A percentile compares a stretch with the other conserved stretches of the same genome.
Conservation (phyloP, 2,329 filamentous ascomycete genomes). For the Metarhizium guizhouense region DNA sequence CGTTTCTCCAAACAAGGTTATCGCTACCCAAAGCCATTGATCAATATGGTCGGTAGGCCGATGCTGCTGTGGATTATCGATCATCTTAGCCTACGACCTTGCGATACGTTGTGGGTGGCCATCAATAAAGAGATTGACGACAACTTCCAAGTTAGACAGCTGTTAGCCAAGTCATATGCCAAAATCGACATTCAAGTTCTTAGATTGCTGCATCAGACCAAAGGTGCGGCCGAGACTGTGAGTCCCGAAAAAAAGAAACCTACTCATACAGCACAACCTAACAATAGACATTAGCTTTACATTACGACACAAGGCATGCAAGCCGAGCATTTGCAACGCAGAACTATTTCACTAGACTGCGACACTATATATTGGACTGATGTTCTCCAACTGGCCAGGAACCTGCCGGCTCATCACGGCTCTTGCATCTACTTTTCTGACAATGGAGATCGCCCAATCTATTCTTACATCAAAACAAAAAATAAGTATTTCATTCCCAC, state of each 20-base stretch:
- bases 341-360: conserved; percentile 21
- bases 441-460: conserved; percentile 19
- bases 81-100: too few relatives aligned
- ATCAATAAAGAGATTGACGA: too few relatives aligned
- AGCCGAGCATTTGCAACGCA: conserved; percentile 15
- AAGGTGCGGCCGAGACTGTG: conserved; percentile 20
- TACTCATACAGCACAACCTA: too few relatives aligned
- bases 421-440: conserved; percentile 19
- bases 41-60: conserved; percentile 20
- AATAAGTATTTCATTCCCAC: too few relatives aligned
- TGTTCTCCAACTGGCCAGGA: conserved; percentile 16
- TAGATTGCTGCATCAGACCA: conserved; percentile 17
- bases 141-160: too few relatives aligned
- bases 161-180: conserved; percentile 10
- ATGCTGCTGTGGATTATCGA: too few relatives aligned
- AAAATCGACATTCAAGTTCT: conserved; percentile 16
- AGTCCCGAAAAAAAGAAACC: not conserved
- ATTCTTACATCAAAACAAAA: conserved; percentile 8
- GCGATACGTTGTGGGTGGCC: too few relatives aligned
- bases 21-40: conserved; percentile 21
- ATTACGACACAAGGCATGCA: too few relatives aligned
- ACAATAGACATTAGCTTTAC: too few relatives aligned
- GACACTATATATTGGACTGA: conserved; percentile 24
- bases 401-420: conserved; percentile 16
- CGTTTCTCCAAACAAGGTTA: conserved; percentile 21